A percentile compares a stretch with the other conserved stretches of the same genome.
phyloP scores from a whole-genome alignment of 192 early-diverging fungal species.

The Phlyctochytrium bullatum region DNA sequence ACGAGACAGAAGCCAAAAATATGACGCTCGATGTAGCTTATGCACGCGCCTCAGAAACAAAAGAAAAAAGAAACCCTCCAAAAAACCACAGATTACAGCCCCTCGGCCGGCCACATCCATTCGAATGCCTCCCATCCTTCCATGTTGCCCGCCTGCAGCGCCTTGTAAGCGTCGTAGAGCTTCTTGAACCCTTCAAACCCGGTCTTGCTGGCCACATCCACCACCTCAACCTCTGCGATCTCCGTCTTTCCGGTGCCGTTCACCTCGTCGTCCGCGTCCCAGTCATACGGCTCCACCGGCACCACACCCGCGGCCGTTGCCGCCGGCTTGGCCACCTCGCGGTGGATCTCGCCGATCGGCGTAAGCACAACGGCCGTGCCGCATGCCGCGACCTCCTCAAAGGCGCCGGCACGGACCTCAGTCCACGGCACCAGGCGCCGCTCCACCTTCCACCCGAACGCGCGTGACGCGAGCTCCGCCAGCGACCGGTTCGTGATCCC shows the following conservation, averaged over 20 bases:
- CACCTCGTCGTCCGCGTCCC: constrained; percentile 43
- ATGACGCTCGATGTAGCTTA: no score
- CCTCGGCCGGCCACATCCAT: constrained; percentile 76
- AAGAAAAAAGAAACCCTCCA: no score
- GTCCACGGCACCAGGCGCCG: constrained; percentile 49
- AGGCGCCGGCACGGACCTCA: constrained; percentile 55
- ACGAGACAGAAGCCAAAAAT: no score
- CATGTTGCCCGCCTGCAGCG: constrained; percentile 65
- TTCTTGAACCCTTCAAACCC: constrained; percentile 47
- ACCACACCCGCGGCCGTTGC: neutral
- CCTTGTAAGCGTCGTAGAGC: constrained; percentile 57
- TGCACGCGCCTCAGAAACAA: no score
- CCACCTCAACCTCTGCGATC: constrained; percentile 44
- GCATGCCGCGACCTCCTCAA: constrained; percentile 63
- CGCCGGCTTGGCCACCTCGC: neutral
- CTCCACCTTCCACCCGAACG: constrained; percentile 65
- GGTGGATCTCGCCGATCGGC: constrained; percentile 64
- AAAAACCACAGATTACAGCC: constrained; percentile 30
- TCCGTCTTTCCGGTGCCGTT: constrained; percentile 41
- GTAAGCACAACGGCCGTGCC: constrained; percentile 79
- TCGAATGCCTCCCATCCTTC: constrained; percentile 54
- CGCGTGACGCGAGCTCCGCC: constrained; percentile 53
- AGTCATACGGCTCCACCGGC: constrained; percentile 9
- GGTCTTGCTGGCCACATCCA: constrained; percentile 29
- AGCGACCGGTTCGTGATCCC: constrained; percentile 69